Evolutionary conservation across 2,329 filamentous ascomycete genomes (phyloP).

Genomic region (Alternaria gansuensis): DNA sequence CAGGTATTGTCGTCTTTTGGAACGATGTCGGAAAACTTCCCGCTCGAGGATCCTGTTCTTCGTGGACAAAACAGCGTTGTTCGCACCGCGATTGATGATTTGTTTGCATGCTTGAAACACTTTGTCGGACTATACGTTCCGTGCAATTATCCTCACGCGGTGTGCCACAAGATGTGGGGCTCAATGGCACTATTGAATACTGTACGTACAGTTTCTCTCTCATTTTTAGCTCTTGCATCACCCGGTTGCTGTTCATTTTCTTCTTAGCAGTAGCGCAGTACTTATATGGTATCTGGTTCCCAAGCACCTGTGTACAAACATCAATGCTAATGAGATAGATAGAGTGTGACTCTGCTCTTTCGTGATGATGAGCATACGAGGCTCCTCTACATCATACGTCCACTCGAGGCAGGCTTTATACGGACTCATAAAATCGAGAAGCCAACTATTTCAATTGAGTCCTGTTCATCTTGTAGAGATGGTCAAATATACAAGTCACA

Average conservation of each 20-base stretch:
- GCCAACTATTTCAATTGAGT: background rate
- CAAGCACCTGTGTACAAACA: background rate
- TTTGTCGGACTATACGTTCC: slow-evolving; percentile 4
- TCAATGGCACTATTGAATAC: background rate
- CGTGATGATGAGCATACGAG: background rate
- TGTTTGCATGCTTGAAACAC: background rate
- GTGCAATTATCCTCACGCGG: background rate
- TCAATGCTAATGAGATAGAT: background rate
- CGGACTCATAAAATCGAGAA: background rate
- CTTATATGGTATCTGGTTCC: too few species aligned
- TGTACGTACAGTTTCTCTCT: background rate
- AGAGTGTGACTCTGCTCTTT: background rate
- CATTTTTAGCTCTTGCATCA: background rate
- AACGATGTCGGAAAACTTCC: background rate
- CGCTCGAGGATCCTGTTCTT: background rate
- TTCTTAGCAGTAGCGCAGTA: too few species aligned
- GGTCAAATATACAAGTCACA: background rate
- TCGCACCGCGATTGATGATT: slow-evolving; percentile 4
- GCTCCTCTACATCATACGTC: background rate
- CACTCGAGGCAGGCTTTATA: background rate
- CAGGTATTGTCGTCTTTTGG: background rate
- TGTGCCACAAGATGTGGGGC: slow-evolving; percentile 11
- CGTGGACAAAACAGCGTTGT: background rate
- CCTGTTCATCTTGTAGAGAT: background rate
- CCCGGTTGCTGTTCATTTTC: too few species aligned